phyloP scores from a whole-genome alignment of 768 basidiomycete species.

The Termitomyces sp. region DNA sequence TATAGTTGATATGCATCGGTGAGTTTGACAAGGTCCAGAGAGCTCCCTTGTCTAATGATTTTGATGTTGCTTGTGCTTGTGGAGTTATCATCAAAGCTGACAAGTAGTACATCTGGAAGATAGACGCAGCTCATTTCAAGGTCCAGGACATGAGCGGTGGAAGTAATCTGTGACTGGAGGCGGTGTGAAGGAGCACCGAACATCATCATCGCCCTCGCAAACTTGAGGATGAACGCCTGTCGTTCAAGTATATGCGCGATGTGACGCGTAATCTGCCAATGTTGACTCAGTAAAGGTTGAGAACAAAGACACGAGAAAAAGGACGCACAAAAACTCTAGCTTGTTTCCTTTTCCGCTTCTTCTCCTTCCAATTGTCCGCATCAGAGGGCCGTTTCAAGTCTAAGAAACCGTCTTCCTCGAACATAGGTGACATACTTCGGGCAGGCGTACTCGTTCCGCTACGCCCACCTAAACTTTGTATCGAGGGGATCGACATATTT shows the following conservation, averaged over 20 bases:
- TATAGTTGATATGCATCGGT: slow-evolving; percentile 69
- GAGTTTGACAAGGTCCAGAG: slow-evolving; percentile 77
- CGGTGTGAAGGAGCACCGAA: slow-evolving; percentile 84
- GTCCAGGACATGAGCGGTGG: slow-evolving; percentile 77
- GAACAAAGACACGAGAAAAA: slow-evolving; percentile 23
- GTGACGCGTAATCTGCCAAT: slow-evolving; percentile 72
- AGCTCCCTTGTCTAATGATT: slow-evolving; percentile 69
- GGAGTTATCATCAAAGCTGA: slow-evolving; percentile 77
- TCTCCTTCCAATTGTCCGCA: slow-evolving; percentile 35
- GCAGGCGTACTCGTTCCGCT: slow-evolving; percentile 26
- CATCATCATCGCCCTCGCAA: slow-evolving; percentile 86
- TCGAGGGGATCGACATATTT: slow-evolving; percentile 24
- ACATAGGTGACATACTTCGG: slow-evolving; percentile 27
- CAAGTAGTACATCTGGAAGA: slow-evolving; percentile 71
- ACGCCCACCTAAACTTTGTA: slow-evolving; percentile 19
- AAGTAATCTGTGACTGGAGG: slow-evolving; percentile 76
- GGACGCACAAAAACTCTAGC: slow-evolving; percentile 67
- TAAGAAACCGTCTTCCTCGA: slow-evolving; percentile 22
- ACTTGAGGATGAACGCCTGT: slow-evolving; percentile 84
- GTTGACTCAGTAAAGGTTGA: background rate
- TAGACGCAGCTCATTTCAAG: slow-evolving; percentile 71
- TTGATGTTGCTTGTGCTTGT: slow-evolving; percentile 83
- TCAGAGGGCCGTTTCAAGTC: slow-evolving; percentile 17
- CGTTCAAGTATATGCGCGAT: slow-evolving; percentile 79
- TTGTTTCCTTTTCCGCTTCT: slow-evolving; percentile 59